Base-by-base conservation (phyloP, 2,329 filamentous ascomycete genomes). In the Sphaerulina vaccinii region DNA sequence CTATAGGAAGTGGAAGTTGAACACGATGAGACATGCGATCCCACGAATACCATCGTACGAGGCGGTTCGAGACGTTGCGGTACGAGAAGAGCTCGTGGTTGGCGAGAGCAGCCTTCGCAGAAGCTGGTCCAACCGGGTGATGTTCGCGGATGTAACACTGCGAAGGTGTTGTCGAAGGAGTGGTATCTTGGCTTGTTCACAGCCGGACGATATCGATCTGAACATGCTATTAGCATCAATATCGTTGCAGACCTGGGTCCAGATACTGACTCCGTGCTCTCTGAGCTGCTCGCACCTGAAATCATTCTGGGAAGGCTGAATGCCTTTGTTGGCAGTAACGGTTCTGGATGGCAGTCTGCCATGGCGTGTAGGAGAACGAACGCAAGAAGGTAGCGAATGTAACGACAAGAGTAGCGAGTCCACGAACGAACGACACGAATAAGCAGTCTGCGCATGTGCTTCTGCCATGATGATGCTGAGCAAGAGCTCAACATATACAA, bases 1-100 rank as follows among this genome's bases (percentile, higher is more conserved):
- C 10, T 51, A 52, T 2, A 54, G 41, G 27, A 55, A 55, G 37
- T 58, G 55, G 27, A 54, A 55, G 42, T 55, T 58, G 55, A 58
- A 58, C 16, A 58, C 52, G 27, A 55, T 37, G 7, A 55, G 36
- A 19, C 52, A 55, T 16, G 52, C 52, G 15, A 58, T 16, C 10
- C 55, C 55, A 15, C 51, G 52, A 13, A 57, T 40, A 18, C 55
- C 52, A 22, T 57, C 51, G 36, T 50, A 51, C 11, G 45, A 50
- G 16, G 54, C 46, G 16, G 45, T 56, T 22, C 49, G 37, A 5
- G 40, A 39, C 15, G 39, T 2, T 32, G 27, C 11, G n/a, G 1
- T 32, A 32, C 27, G 8, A 13, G 27, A 13, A 10, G 27, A 32
- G 27, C 7, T 32, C n/a, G 27, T 32, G 8, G 27, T 32, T 7